Evolutionary conservation across 495 filamentous ascomycete species (phyloP).

Genomic region (Cercophora newfieldiana): DNA sequence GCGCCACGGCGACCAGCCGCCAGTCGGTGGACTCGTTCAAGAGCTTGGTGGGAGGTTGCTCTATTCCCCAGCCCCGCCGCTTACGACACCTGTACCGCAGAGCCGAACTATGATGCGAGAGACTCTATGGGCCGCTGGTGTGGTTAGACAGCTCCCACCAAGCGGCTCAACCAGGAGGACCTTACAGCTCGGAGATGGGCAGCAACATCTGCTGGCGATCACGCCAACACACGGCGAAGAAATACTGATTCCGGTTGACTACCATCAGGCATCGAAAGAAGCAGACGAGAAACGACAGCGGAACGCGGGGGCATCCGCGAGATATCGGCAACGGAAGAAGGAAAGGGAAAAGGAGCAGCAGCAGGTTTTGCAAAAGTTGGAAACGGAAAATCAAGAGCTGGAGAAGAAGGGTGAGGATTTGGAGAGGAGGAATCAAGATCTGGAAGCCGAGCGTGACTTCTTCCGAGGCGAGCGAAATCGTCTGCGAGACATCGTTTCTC

Average conservation of each 20-base stretch:
- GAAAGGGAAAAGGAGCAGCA: conserved; percentile 80
- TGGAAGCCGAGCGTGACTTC: conserved; percentile 50
- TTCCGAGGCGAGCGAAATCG: conserved; percentile 61
- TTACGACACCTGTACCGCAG: conserved; percentile 21
- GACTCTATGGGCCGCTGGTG: conserved; percentile 31
- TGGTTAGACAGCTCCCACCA: conserved; percentile 16
- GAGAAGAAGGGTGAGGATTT: conserved; percentile 47
- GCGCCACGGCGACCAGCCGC: conserved; percentile 32
- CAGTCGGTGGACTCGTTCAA: conserved; percentile 20
- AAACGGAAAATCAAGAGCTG: conserved; percentile 54
- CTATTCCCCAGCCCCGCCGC: conserved; percentile 30
- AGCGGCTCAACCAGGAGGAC: conserved; percentile 10
- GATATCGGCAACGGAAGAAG: conserved; percentile 86
- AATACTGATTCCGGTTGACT: conserved; percentile 66
- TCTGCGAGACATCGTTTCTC: conserved; percentile 61
- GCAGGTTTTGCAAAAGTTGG: conserved; percentile 62
- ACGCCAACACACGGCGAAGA: conserved; percentile 45
- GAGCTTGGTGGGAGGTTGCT: conserved; percentile 28
- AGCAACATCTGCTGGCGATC: conserved; percentile 44
- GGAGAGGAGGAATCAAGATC: conserved; percentile 45
- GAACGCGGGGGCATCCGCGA: conserved; percentile 88
- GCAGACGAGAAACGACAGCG: conserved; percentile 90
- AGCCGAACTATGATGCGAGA: conserved; percentile 31
- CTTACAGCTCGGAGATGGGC: conserved; percentile 42
- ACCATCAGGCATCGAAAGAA: conserved; percentile 78